phyloP scores from a whole-genome alignment of 164 flowering plant species.

The Tinospora cordifolia region DNA sequence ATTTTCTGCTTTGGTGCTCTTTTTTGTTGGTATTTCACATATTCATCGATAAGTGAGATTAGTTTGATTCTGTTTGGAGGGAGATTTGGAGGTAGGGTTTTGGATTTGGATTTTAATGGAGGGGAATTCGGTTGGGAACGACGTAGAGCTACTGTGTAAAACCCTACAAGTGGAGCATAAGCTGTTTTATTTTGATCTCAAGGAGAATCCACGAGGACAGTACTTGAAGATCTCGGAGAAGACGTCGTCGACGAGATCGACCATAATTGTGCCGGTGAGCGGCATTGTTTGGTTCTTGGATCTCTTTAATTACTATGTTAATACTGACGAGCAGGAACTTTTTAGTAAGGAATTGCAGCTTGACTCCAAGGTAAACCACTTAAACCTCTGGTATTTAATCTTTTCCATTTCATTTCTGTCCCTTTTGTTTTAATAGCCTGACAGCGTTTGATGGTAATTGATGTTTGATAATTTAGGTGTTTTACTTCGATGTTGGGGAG shows the following conservation, averaged over 20 bases:
- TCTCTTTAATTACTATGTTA: conserved; percentile 90
- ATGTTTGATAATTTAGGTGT: conserved; percentile 42
- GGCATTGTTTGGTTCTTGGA: conserved; percentile 94
- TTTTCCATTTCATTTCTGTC: background rate
- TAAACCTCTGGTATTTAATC: conserved; percentile 3
- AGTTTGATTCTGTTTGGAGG: background rate
- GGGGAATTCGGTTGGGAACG: conserved; percentile 62
- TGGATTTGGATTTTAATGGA: conserved; percentile 31
- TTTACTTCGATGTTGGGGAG: conserved; percentile 94
- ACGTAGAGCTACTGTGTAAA: conserved; percentile 80
- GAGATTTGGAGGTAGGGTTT: background rate
- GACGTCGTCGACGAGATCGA: conserved; percentile 89
- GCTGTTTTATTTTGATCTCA: conserved; percentile 93
- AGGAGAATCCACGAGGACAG: conserved; percentile 94
- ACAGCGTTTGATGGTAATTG: background rate
- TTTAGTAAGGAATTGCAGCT: conserved; percentile 97
- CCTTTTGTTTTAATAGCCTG: background rate
- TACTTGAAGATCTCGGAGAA: conserved; percentile 96
- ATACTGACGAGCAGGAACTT: conserved; percentile 62
- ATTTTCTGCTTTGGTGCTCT: background rate
- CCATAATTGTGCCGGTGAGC: conserved; percentile 80
- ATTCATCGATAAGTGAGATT: background rate
- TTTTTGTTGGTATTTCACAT: no score
- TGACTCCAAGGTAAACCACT: conserved; percentile 52
- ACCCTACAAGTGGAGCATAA: conserved; percentile 98